Evolutionary conservation across 2,329 filamentous ascomycete genomes (phyloP), one percentile per base, ranked within the genome.

Genomic region (Aspergillus pseudonomiae): DNA sequence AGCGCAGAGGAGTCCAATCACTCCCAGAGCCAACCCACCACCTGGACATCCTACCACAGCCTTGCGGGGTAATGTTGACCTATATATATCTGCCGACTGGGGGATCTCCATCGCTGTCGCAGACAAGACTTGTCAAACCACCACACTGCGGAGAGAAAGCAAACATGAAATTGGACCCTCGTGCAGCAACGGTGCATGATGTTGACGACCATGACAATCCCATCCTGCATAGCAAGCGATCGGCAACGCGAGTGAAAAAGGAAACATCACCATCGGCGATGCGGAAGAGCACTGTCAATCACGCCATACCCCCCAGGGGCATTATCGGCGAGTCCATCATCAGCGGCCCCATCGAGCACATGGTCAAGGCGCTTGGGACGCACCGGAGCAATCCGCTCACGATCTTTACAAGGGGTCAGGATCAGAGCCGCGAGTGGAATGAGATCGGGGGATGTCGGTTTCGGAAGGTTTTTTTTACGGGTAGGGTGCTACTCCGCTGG

Each of bases 401-500:
- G 16, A 67, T 68, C 52, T 68, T 66, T 55, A 66, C 59, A 60
- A 57, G 62, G 50, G 66, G 61, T 34, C 62, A 58, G 45, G 60
- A 60, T 59, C 50, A 34, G 10, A 62, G 57, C 36, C 59, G 43
- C 5, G 65, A 68, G 43, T 48, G 60, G 30, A 68, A 68, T 39
- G 60, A 61, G 48, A 43, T 68, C 36, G 62, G 57, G 4, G 63
- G 65, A 52, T 68, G 56, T 41, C 54, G 28, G 43, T 68, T 64
- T 48, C 63, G 67, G 32, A 68, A 68, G 48, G 32, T 68, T 7
- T 64, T 65, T 59, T 64, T 67, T 32, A 57, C 46, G 36, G 67
- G 65, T 67, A 46, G 28, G 53, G n/a, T 11, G 61, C 21, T 14
- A 52, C 2, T 50, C 24, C 41, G 7, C 57, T 24, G 14, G 30